A percentile compares a stretch with the other conserved stretches of the same genome.
Conservation (phyloP, 768 basidiomycete species). For the Boletus fagicola region DNA sequence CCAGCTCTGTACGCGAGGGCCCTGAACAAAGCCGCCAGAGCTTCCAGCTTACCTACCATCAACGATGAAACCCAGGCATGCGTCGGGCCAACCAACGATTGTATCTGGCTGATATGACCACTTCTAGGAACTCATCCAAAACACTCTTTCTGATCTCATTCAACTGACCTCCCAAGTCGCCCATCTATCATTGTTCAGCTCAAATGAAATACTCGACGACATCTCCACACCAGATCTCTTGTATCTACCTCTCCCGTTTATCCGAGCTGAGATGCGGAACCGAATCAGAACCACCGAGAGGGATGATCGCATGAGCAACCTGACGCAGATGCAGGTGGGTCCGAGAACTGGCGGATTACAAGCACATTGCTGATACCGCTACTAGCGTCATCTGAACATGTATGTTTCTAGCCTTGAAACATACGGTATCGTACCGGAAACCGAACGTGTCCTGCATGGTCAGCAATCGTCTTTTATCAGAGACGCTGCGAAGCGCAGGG, state of each 20-base stretch:
- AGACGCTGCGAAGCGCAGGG: conserved; percentile 72
- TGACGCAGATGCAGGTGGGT: conserved; percentile 61
- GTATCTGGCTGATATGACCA: conserved; percentile 8
- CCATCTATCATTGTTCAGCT: conserved; percentile 71
- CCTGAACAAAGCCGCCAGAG: conserved; percentile 38
- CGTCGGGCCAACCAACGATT: background rate
- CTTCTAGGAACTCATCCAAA: conserved; percentile 57
- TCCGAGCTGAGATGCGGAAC: conserved; percentile 62
- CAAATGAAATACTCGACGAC: conserved; percentile 82
- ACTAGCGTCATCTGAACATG: conserved; percentile 46
- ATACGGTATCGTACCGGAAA: conserved; percentile 64
- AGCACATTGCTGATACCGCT: conserved; percentile 3
- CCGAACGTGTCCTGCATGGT: conserved; percentile 55
- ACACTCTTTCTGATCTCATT: conserved; percentile 55
- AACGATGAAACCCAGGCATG: conserved; percentile 47
- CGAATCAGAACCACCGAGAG: conserved; percentile 55
- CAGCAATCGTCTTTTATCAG: conserved; percentile 46
- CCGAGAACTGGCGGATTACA: conserved; percentile 3
- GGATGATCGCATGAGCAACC: conserved; percentile 52
- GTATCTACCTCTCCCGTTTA: conserved; percentile 73
- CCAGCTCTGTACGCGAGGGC: conserved; percentile 41
- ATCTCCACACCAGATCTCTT: conserved; percentile 73
- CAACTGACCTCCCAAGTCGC: conserved; percentile 52
- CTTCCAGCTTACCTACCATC: conserved; percentile 40
- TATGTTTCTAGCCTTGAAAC: conserved; percentile 55